Evolutionary conservation across 768 basidiomycete species (phyloP).

Genomic region (Auricularia auricula-judae): DNA sequence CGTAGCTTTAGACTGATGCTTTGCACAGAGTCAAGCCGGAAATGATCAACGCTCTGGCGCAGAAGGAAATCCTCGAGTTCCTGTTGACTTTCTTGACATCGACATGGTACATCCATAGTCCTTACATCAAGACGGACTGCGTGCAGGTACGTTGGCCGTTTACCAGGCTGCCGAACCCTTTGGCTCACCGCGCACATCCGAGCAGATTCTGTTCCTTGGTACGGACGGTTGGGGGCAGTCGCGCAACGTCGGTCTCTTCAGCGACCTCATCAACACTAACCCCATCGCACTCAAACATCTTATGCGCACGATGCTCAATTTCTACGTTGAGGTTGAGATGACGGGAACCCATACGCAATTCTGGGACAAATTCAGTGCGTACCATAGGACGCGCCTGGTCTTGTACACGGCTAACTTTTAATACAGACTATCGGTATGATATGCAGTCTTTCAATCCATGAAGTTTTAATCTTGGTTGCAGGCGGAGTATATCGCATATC

Average conservation of each 20-base stretch:
- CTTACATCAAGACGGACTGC: constrained; percentile 92
- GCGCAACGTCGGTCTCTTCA: constrained; percentile 61
- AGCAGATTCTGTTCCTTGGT: constrained; percentile 63
- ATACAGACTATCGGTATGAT: constrained; percentile 40
- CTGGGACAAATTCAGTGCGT: constrained; percentile 93
- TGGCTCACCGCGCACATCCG: constrained; percentile 2
- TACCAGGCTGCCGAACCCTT: background rate
- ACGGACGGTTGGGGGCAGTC: constrained; percentile 33
- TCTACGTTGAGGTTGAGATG: constrained; percentile 96
- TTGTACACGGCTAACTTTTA: too few species aligned
- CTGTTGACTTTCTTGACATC: constrained; percentile 84
- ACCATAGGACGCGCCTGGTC: background rate
- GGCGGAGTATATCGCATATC: constrained; percentile 79
- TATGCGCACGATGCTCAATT: constrained; percentile 84
- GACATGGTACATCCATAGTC: constrained; percentile 98
- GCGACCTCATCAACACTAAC: constrained; percentile 73
- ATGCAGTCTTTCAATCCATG: constrained; percentile 9
- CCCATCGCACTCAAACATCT: constrained; percentile 77
- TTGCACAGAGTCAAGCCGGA: constrained; percentile 52
- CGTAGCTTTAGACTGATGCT: background rate
- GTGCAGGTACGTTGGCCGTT: constrained; percentile 53
- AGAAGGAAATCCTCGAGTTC: constrained; percentile 78
- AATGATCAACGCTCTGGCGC: constrained; percentile 74
- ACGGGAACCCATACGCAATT: constrained; percentile 98
- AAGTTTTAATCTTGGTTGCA: constrained; percentile 15